These are phyloP conservation scores for Gremmenia infestans DNA, from an alignment of 2,329 filamentous ascomycete species.

Conservation along the genomic window DNA sequence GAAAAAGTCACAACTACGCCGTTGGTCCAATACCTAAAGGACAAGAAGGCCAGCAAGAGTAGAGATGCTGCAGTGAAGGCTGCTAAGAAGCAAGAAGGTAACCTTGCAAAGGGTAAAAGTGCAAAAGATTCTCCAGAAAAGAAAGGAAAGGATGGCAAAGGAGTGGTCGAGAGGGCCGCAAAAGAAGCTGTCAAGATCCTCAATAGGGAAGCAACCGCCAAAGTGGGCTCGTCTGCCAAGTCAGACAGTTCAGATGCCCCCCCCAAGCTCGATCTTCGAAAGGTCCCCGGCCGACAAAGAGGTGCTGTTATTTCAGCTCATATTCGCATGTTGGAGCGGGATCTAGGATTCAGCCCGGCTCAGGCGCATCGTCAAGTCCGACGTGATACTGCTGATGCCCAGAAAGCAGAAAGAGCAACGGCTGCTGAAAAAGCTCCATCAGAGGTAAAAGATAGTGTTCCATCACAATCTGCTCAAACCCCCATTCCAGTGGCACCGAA, in stretches of 20 bases:
- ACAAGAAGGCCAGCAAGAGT: conserved; percentile 77
- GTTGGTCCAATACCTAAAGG: conserved; percentile 80
- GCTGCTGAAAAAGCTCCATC: conserved; percentile 17
- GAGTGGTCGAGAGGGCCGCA: conserved; percentile 54
- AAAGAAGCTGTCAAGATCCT: conserved; percentile 60
- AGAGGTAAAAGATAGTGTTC: conserved; percentile 7
- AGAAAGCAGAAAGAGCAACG: conserved; percentile 25
- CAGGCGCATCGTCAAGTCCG: conserved; percentile 58
- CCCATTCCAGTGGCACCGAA: conserved; percentile 30
- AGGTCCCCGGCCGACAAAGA: conserved; percentile 30
- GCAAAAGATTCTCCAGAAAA: conserved; percentile 49
- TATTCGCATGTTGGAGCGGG: conserved; percentile 60
- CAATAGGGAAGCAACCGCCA: conserved; percentile 52
- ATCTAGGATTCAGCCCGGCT: conserved; percentile 59
- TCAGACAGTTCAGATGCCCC: conserved; percentile 30
- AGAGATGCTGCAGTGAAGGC: conserved; percentile 54
- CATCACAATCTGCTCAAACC: conserved; percentile 8
- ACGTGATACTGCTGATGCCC: conserved; percentile 40
- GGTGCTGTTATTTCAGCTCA: conserved; percentile 52
- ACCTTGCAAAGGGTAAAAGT: conserved; percentile 47
- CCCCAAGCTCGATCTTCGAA: conserved; percentile 53
- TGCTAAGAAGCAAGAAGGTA: conserved; percentile 44
- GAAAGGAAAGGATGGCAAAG: conserved; percentile 57
- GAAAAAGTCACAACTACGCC: conserved; percentile 77
- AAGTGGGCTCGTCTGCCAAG: conserved; percentile 32